Conservation (phyloP, 371 early-diverging fungal species). For the Mortierella sp. region DNA sequence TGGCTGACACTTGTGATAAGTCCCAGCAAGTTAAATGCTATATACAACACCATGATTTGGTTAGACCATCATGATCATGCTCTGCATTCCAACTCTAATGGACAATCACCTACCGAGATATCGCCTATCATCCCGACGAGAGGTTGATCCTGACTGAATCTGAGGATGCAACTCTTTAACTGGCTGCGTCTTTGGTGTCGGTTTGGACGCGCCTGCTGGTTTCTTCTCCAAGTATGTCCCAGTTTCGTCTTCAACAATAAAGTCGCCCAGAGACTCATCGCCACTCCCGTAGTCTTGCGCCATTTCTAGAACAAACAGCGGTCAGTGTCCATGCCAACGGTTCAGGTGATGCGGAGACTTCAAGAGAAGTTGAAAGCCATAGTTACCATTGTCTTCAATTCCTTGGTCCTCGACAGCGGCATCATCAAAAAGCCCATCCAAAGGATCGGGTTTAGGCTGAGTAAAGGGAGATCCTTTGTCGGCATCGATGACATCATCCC, state of each 20-base stretch:
- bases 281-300: constrained; percentile 29
- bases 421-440: constrained; percentile 46
- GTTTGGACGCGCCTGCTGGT: constrained; percentile 11
- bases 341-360: not conserved
- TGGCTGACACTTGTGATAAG: constrained; percentile 78
- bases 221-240: constrained; percentile 65
- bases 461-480: constrained; percentile 30
- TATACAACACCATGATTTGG: not conserved
- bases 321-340: not conserved
- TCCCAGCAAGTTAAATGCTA: constrained; percentile 87
- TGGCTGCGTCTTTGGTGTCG: constrained; percentile 1
- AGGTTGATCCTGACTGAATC: constrained; percentile 72
- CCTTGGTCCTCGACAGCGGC: constrained; percentile 15
- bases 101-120: constrained; percentile 65
- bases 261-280: constrained; percentile 59
- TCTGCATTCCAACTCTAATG: too few relatives aligned
- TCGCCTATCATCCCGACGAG: constrained; percentile 66
- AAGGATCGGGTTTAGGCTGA: constrained; percentile 24
- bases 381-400: constrained; percentile 24
- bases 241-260: constrained; percentile 90
- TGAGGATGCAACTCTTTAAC: constrained; percentile 49
- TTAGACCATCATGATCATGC: not conserved
- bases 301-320: constrained; percentile 20
- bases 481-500: constrained; percentile 24
- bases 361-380: not conserved